Evolutionary conservation across 1,139 yeast genomes (phyloP).

Genomic region (Hyphopichia buzzinii): DNA sequence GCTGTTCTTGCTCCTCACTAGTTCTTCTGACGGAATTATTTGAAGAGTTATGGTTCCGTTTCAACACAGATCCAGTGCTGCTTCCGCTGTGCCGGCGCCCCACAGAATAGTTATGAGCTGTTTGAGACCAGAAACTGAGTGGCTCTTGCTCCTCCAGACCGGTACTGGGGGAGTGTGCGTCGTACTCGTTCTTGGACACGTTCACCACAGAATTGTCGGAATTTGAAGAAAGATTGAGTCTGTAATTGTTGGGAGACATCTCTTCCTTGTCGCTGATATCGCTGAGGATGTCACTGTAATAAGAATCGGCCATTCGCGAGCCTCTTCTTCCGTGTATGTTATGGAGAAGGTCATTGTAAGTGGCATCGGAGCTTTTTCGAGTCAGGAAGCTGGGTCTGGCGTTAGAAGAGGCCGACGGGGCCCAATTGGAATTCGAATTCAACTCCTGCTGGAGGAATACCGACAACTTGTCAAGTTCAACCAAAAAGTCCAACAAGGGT

Average conservation of each 20-base stretch:
- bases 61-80: constrained; percentile 8
- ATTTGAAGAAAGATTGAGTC: neutral
- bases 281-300: constrained; percentile 2
- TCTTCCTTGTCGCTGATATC: constrained; percentile 1
- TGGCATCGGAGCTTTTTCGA: constrained; percentile 3
- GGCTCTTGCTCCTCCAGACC: neutral
- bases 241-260: neutral
- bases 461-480: constrained; percentile 23
- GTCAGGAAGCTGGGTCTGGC: neutral
- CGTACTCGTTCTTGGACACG: neutral
- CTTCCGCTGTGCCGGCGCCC: neutral
- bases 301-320: constrained; percentile 1
- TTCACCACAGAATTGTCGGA: neutral
- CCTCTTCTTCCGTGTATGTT: neutral
- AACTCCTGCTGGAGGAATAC: constrained; percentile 10
- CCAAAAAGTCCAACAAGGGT: constrained; percentile 62
- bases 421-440: constrained; percentile 1
- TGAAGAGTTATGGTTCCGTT: constrained; percentile 3
- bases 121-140: neutral
- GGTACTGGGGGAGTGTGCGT: neutral
- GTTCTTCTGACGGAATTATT: constrained; percentile 7
- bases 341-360: constrained; percentile 1
- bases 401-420: neutral
- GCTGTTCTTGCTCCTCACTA: no score
- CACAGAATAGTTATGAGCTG: neutral